A percentile compares a stretch with the other conserved stretches of the same genome.
Conservation (phyloP, 768 basidiomycete genomes). For the Lactifluus piperatus region DNA sequence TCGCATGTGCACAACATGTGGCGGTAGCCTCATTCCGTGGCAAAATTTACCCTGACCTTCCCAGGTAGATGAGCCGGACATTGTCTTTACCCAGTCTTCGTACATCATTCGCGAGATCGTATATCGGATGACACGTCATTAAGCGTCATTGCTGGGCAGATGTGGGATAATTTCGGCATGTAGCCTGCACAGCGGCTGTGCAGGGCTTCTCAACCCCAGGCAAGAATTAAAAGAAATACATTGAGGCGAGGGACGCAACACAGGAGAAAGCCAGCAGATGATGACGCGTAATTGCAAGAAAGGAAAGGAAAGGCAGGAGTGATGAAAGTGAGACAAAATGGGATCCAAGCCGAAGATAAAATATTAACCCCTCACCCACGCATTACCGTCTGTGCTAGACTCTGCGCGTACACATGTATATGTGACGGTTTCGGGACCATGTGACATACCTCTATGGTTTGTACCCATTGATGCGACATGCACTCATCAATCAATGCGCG, state of each 20-base stretch:
- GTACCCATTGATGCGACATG: slow-evolving; percentile 69
- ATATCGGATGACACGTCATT: background rate
- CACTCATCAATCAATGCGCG: slow-evolving; percentile 75
- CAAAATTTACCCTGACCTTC: too few species aligned
- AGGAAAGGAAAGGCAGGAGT: background rate
- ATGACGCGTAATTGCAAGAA: background rate
- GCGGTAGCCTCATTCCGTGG: too few species aligned
- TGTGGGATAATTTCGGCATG: background rate
- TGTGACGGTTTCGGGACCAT: slow-evolving; percentile 53
- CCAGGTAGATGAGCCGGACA: background rate
- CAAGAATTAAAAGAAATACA: slow-evolving; percentile 7
- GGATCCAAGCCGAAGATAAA: background rate
- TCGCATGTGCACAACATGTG: background rate
- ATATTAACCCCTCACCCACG: slow-evolving; percentile 6
- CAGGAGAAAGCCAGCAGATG: background rate
- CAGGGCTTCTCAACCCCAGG: background rate
- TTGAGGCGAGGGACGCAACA: background rate
- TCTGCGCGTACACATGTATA: slow-evolving; percentile 44
- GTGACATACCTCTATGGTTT: slow-evolving; percentile 76
- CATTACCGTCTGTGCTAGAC: slow-evolving; percentile 3
- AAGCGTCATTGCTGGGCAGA: too few species aligned
- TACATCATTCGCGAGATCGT: background rate
- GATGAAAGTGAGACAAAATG: background rate
- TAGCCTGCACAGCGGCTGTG: background rate
- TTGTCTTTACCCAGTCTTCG: background rate